These are phyloP conservation scores for Penstemon davidsonii DNA, from an alignment of 257 asterid genomes.

Conservation along the genomic window DNA sequence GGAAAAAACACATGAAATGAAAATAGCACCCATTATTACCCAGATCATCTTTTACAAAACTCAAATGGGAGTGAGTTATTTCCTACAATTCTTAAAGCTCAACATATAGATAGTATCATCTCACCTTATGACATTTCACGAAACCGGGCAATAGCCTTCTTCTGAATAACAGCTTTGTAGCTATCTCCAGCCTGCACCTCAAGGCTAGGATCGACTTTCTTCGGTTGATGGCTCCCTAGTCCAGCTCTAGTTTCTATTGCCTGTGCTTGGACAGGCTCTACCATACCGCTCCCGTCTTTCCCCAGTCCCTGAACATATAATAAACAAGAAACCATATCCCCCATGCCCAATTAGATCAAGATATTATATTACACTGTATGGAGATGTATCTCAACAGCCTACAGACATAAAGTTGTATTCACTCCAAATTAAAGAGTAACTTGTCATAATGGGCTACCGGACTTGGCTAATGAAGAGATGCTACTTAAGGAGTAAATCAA, in stretches of 20 bases:
- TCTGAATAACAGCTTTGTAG: slow-evolving; percentile 91
- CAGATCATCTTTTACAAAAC: slow-evolving; percentile 15
- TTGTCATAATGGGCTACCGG: neutral
- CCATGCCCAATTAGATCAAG: slow-evolving; percentile 44
- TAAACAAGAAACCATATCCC: slow-evolving; percentile 41
- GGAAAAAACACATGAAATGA: neutral
- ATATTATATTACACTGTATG: slow-evolving; percentile 28
- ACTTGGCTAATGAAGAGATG: neutral
- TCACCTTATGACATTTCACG: slow-evolving; percentile 81
- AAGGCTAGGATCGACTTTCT: slow-evolving; percentile 77
- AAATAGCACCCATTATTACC: slow-evolving; percentile 3
- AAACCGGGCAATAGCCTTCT: slow-evolving; percentile 96
- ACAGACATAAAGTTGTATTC: no score
- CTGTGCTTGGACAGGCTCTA: slow-evolving; percentile 90
- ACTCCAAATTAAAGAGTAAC: slow-evolving; percentile 29
- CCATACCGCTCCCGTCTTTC: slow-evolving; percentile 93
- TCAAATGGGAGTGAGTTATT: neutral
- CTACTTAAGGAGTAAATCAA: neutral
- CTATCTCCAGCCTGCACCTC: slow-evolving; percentile 98
- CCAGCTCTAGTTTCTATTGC: slow-evolving; percentile 79
- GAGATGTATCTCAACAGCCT: slow-evolving; percentile 25
- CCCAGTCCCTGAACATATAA: slow-evolving; percentile 75
- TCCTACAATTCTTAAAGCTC: slow-evolving; percentile 12
- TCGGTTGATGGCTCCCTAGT: slow-evolving; percentile 78
- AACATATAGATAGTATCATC: neutral